phyloP scores from a whole-genome alignment of 2,329 filamentous ascomycete genomes.

The Diaporthe ampelina region DNA sequence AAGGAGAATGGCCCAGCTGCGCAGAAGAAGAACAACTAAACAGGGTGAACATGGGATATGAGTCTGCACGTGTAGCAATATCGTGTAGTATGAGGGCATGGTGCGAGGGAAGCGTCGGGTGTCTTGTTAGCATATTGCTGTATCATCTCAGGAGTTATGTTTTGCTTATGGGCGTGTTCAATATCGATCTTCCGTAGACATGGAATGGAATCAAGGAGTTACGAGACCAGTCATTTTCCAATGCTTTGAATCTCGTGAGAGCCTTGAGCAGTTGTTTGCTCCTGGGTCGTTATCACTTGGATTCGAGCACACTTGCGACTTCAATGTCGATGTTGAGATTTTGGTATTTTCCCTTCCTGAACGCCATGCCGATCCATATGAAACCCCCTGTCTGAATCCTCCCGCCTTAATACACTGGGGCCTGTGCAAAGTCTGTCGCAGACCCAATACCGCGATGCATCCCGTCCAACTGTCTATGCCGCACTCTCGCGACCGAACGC shows the following conservation, averaged over 20 bases:
- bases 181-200: conserved; percentile 7
- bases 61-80: conserved; percentile 51
- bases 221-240: neutral
- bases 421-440: no score
- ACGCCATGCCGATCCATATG: conserved; percentile 36
- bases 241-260: neutral
- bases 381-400: neutral
- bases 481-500: neutral
- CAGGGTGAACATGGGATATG: neutral
- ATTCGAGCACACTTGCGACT: neutral
- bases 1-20: conserved; percentile 93
- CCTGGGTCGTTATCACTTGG: neutral
- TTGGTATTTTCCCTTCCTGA: conserved; percentile 36
- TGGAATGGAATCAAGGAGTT: conserved; percentile 8
- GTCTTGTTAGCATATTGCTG: conserved; percentile 20
- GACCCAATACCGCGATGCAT: neutral
- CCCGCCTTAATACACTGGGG: no score
- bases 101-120: neutral
- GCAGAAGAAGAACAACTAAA: conserved; percentile 79
- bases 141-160: conserved; percentile 20
- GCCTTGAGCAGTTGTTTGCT: neutral
- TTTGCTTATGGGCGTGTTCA: conserved; percentile 23
- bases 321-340: neutral
- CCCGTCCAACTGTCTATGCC: neutral
- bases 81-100: conserved; percentile 30